A percentile compares a stretch with the other conserved stretches of the same genome.
These are phyloP conservation scores for Colletotrichum orchidophilum DNA, from an alignment of 2,329 filamentous ascomycete species.

Conservation along the genomic window DNA sequence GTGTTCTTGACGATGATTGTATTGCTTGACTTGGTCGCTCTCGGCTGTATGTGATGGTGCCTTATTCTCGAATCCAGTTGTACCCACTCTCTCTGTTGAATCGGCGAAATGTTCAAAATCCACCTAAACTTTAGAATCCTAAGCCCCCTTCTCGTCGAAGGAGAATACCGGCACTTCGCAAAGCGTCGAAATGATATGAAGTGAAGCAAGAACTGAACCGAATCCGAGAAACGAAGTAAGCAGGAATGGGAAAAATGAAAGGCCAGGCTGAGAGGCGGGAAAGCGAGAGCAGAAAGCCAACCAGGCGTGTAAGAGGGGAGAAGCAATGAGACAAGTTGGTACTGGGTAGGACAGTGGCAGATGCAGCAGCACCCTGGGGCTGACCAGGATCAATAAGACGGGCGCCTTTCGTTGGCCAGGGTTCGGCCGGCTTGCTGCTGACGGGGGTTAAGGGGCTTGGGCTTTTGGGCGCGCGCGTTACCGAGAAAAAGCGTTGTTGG, in stretches of 20 bases:
- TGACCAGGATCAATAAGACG: neutral
- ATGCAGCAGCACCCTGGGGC: neutral
- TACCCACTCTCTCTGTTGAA: neutral
- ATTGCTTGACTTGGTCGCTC: neutral
- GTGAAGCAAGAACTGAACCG: neutral
- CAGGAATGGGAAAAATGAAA: neutral
- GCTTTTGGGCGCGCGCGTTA: neutral
- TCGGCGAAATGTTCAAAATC: neutral
- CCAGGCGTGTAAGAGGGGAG: neutral
- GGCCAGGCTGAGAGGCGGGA: neutral
- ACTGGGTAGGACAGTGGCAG: neutral
- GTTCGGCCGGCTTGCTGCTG: constrained; percentile 15
- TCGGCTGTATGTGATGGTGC: neutral
- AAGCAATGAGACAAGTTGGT: neutral
- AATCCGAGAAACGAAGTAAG: neutral
- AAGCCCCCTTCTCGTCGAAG: neutral
- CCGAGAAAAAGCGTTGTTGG: neutral
- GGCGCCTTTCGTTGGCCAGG: constrained; percentile 17
- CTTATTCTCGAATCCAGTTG: neutral
- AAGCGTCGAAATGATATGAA: neutral
- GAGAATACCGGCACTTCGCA: neutral
- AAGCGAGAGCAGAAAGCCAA: neutral
- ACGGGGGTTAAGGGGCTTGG: neutral
- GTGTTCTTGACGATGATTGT: neutral
- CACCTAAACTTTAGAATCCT: neutral